These are phyloP conservation scores for Quercus berberidifolia DNA, from an alignment of 306 rosid genomes.

Conservation along the genomic window DNA sequence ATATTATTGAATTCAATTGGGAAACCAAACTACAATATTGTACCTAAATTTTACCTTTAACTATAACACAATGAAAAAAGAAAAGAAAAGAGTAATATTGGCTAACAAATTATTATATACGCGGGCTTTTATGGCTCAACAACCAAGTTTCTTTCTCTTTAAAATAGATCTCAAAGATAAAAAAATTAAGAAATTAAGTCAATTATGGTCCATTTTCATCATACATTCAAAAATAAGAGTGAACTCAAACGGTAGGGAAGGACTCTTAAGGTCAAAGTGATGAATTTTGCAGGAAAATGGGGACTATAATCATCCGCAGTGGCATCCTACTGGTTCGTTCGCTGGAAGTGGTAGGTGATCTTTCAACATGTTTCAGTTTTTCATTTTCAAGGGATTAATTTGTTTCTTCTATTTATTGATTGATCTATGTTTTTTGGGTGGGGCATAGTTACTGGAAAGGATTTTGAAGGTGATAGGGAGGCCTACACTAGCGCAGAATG, in stretches of 20 bases:
- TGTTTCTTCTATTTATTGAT: conserved; percentile 8
- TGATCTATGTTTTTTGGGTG: neutral
- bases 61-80: too few species aligned
- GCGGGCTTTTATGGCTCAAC: neutral
- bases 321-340: conserved; percentile 46
- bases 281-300: conserved; percentile 60
- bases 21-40: too few species aligned
- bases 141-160: neutral
- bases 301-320: conserved; percentile 39
- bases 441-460: conserved; percentile 52
- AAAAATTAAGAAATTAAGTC: neutral
- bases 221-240: neutral
- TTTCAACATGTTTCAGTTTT: neutral
- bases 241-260: neutral
- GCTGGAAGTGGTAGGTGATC: conserved; percentile 56
- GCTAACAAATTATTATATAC: neutral
- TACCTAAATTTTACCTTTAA: too few species aligned
- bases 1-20: too few species aligned
- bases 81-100: neutral
- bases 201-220: neutral
- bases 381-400: neutral
- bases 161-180: neutral
- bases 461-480: conserved; percentile 58
- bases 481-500: conserved; percentile 38
- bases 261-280: conserved; percentile 1